phyloP scores from a whole-genome alignment of 441 rosid genomes.

The Capsella rubella region DNA sequence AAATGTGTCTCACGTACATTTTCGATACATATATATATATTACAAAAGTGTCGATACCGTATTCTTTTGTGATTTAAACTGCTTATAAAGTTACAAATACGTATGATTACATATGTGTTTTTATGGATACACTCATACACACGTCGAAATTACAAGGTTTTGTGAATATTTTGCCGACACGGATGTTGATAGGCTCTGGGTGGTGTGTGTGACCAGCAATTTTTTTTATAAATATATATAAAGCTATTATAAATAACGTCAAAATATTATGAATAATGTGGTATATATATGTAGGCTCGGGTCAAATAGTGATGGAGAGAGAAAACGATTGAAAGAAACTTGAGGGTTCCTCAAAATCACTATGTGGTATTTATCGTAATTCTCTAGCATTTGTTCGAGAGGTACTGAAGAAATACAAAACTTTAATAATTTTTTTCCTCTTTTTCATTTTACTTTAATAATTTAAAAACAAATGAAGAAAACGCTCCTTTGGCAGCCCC shows the following conservation, averaged over 20 bases:
- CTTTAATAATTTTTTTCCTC: not conserved
- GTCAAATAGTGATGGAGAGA: constrained; percentile 21
- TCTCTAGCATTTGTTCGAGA: not conserved
- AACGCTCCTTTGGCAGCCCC: constrained; percentile 34
- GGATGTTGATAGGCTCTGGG: constrained; percentile 41
- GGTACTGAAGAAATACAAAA: not conserved
- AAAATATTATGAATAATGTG: not conserved
- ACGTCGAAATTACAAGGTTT: constrained; percentile 23
- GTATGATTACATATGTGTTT: constrained; percentile 16
- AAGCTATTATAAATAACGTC: not conserved
- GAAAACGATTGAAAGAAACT: constrained; percentile 30
- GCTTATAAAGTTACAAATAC: constrained; percentile 1
- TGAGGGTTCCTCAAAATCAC: constrained; percentile 30
- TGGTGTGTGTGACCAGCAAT: constrained; percentile 44
- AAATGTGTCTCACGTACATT: constrained; percentile 38
- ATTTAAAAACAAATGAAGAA: constrained; percentile 16
- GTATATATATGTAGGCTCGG: constrained; percentile 13
- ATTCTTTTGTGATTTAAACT: not conserved
- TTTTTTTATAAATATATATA: not conserved
- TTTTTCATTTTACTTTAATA: constrained; percentile 11
- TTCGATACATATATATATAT: not conserved
- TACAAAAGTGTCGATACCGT: constrained; percentile 13
- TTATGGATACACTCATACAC: constrained; percentile 26
- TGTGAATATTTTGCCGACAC: constrained; percentile 45
- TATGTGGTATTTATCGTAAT: constrained; percentile 24